A percentile compares a stretch with the other conserved stretches of the same genome.
Evolutionary conservation across 176 grass and related monocot genomes (phyloP).

Genomic region (Tillandsia fasciculata): DNA sequence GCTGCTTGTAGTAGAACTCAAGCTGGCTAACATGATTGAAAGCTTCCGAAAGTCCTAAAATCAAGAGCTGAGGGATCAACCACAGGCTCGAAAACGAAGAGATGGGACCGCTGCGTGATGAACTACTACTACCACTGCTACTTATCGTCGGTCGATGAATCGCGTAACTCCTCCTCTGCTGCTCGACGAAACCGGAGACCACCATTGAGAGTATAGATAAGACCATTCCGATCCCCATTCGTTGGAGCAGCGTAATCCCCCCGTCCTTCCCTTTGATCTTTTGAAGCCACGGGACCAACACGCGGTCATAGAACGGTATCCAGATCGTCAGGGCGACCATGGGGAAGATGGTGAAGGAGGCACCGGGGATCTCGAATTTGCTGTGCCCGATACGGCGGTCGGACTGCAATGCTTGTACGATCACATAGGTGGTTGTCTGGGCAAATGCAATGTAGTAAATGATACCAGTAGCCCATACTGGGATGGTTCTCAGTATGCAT

Average conservation of each 20-base stretch:
- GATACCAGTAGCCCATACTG: conserved; percentile 45
- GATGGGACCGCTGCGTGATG: background rate
- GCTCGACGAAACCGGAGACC: conserved; percentile 28
- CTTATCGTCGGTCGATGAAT: background rate
- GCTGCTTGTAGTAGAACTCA: conserved; percentile 80
- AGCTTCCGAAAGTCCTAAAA: conserved; percentile 47
- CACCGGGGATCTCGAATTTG: conserved; percentile 40
- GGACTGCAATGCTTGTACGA: conserved; percentile 46
- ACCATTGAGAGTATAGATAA: conserved; percentile 42
- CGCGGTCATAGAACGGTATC: conserved; percentile 58
- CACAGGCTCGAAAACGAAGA: conserved; percentile 45
- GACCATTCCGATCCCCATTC: conserved; percentile 57
- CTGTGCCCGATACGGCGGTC: conserved; percentile 27
- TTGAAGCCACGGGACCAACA: conserved; percentile 33
- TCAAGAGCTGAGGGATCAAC: conserved; percentile 48
- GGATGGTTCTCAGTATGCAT: conserved; percentile 52
- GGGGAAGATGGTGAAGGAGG: conserved; percentile 49
- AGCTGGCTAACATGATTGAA: conserved; percentile 61
- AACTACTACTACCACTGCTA: background rate
- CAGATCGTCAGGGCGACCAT: conserved; percentile 53
- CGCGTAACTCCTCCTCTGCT: conserved; percentile 19
- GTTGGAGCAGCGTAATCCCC: conserved; percentile 51
- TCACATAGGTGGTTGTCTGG: conserved; percentile 48
- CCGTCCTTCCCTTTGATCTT: conserved; percentile 31
- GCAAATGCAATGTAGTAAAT: conserved; percentile 34